A percentile compares a stretch with the other conserved stretches of the same genome.
Conservation (phyloP, 108 stramenopile species). For the Nitzschia sp. region DNA sequence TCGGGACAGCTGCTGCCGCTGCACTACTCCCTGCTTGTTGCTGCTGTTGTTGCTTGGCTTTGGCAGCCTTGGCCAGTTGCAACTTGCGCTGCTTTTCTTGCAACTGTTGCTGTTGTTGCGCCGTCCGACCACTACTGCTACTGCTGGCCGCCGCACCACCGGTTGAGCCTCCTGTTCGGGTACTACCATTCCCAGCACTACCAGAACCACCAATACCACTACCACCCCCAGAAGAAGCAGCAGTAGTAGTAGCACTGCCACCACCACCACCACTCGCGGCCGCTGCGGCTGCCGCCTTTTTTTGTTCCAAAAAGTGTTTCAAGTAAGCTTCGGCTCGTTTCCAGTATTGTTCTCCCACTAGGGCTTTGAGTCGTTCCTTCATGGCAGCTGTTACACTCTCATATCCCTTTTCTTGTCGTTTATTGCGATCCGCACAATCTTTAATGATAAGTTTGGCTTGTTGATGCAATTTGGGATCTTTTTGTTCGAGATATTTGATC, state of each 20-base stretch:
- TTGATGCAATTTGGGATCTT: constrained; percentile 62
- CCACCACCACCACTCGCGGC: constrained; percentile 8
- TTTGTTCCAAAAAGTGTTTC: constrained; percentile 58
- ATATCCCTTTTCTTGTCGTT: constrained; percentile 61
- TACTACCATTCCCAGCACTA: neutral
- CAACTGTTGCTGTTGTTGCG: constrained; percentile 5
- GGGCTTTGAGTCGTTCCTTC: constrained; percentile 49
- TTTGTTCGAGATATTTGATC: constrained; percentile 82
- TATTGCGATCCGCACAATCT: constrained; percentile 83
- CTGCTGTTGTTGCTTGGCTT: constrained; percentile 8
- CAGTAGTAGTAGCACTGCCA: neutral
- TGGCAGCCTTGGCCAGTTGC: constrained; percentile 11
- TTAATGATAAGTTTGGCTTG: constrained; percentile 73
- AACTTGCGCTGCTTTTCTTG: constrained; percentile 18
- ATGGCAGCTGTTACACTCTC: constrained; percentile 63
- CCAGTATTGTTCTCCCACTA: constrained; percentile 78
- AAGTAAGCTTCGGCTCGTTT: constrained; percentile 62
- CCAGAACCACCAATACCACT: neutral
- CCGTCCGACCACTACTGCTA: neutral
- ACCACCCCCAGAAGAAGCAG: neutral
- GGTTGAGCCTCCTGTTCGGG: neutral
- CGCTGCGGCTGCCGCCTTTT: constrained; percentile 25
- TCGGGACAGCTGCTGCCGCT: constrained; percentile 14
- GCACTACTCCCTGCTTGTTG: neutral
- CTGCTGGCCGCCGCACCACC: neutral